A percentile compares a stretch with the other conserved stretches of the same genome.
phyloP scores from a whole-genome alignment of 2,329 filamentous ascomycete genomes.

The Pseudogymnoascus destructans region DNA sequence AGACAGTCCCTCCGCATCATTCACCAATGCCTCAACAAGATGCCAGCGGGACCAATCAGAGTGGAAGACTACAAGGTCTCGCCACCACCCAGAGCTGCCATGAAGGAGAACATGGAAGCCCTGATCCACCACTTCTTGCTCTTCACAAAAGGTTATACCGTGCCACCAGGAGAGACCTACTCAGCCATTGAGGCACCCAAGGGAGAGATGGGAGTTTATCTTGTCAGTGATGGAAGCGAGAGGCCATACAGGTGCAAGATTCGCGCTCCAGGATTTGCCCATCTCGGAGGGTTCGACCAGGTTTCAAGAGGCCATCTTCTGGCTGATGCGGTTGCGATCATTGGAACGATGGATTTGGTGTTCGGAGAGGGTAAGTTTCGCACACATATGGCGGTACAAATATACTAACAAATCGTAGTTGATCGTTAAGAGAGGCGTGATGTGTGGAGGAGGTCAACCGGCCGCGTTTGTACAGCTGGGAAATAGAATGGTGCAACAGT shows the following conservation, averaged over 20 bases:
- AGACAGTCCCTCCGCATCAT: conserved; percentile 96
- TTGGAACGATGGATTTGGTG: conserved; percentile 78
- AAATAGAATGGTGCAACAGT: conserved; percentile 15
- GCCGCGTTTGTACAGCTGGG: conserved; percentile 5
- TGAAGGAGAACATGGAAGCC: conserved; percentile 99
- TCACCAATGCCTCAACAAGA: conserved; percentile 97
- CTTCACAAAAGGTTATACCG: conserved; percentile 96
- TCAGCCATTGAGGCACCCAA: conserved; percentile 98
- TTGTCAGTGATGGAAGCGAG: conserved; percentile 93
- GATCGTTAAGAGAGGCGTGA: conserved; percentile 31
- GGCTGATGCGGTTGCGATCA: conserved; percentile 93
- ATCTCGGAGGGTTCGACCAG: conserved; percentile 89
- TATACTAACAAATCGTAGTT: conserved; percentile 28
- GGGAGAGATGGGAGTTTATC: conserved; percentile 96
- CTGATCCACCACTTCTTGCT: conserved; percentile 98
- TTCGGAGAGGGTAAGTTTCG: conserved; percentile 39
- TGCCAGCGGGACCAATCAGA: conserved; percentile 85
- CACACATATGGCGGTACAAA: conserved; percentile 10
- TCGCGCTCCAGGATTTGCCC: conserved; percentile 89
- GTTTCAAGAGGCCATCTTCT: conserved; percentile 83
- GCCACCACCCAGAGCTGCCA: conserved; percentile 86
- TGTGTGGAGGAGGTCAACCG: neutral
- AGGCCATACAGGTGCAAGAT: conserved; percentile 97
- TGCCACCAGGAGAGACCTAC: conserved; percentile 96
- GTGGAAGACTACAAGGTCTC: conserved; percentile 99